phyloP scores from a whole-genome alignment of 2,329 filamentous ascomycete genomes.

The Xylogone sp. region DNA sequence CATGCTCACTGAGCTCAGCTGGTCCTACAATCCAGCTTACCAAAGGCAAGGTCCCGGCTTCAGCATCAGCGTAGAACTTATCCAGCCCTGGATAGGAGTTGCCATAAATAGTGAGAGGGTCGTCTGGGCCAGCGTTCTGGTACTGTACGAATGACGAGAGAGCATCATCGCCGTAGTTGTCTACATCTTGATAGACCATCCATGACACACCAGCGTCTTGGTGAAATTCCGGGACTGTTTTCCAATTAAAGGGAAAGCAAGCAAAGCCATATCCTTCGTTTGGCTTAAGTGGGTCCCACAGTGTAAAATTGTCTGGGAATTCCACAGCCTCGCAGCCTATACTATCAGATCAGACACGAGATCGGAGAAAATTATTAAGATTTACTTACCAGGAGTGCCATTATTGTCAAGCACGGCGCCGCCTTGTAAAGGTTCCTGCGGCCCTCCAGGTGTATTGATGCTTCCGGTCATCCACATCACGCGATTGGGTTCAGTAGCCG shows the following conservation, averaged over 20 bases:
- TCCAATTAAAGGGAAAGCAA: constrained; percentile 44
- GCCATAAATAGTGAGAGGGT: constrained; percentile 34
- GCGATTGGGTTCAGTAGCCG: constrained; percentile 38
- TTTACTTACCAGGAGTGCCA: constrained; percentile 33
- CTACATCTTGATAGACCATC: constrained; percentile 40
- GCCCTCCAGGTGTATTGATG: constrained; percentile 37
- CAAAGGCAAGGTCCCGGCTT: constrained; percentile 45
- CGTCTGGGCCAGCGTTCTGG: constrained; percentile 33
- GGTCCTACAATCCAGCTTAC: constrained; percentile 48
- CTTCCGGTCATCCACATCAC: constrained; percentile 40
- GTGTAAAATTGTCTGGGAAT: background rate
- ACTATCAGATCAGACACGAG: background rate
- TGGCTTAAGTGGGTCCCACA: constrained; percentile 2
- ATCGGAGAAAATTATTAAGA: background rate
- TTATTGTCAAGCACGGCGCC: constrained; percentile 40
- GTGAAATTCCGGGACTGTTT: constrained; percentile 39
- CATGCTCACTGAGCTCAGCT: constrained; percentile 47
- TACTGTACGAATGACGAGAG: constrained; percentile 40
- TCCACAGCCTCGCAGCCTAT: constrained; percentile 26
- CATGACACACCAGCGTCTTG: constrained; percentile 39
- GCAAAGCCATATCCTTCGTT: constrained; percentile 24
- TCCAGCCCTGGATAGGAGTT: constrained; percentile 31
- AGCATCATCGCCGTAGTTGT: constrained; percentile 44
- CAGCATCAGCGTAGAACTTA: constrained; percentile 45
- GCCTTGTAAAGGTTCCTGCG: constrained; percentile 33